A percentile compares a stretch with the other conserved stretches of the same genome.
Evolutionary conservation across 371 early-diverging fungal genomes (phyloP).

Genomic region (Mortierella sp.): DNA sequence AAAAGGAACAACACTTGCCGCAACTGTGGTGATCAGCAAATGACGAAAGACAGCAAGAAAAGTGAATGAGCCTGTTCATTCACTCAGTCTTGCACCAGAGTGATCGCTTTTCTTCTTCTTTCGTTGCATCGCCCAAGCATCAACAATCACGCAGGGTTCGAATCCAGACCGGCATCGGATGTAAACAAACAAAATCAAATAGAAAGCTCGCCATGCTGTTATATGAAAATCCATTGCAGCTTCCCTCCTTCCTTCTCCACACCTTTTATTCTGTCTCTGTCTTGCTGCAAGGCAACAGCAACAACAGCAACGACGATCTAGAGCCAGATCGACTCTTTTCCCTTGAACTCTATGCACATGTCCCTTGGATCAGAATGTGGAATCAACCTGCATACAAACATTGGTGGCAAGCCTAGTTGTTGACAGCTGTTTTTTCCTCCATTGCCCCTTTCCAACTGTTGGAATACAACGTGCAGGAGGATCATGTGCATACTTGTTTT

Average conservation of each 20-base stretch:
- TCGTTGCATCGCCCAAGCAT: not conserved
- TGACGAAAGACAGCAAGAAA: not conserved
- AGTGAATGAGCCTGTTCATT: no score
- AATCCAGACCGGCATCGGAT: slow-evolving; percentile 2
- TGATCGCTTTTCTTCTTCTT: no score
- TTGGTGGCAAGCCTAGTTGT: not conserved
- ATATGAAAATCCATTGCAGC: not conserved
- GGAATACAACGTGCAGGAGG: no score
- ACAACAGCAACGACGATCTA: not conserved
- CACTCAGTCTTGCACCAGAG: not conserved
- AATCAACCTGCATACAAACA: not conserved
- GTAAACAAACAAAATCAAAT: not conserved
- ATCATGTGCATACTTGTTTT: no score
- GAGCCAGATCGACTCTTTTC: not conserved
- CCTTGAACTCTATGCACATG: not conserved
- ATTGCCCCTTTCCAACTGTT: no score
- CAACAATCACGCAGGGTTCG: not conserved
- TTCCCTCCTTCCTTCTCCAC: not conserved
- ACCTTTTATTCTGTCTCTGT: not conserved
- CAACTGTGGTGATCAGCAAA: not conserved
- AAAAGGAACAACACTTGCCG: not conserved
- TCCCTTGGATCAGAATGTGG: not conserved
- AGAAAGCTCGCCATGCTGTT: not conserved
- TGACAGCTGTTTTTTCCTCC: no score
- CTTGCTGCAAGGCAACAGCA: not conserved